These are phyloP conservation scores for Sugiyamaella pinicola DNA, from an alignment of 1,139 yeast species.

Conservation along the genomic window DNA sequence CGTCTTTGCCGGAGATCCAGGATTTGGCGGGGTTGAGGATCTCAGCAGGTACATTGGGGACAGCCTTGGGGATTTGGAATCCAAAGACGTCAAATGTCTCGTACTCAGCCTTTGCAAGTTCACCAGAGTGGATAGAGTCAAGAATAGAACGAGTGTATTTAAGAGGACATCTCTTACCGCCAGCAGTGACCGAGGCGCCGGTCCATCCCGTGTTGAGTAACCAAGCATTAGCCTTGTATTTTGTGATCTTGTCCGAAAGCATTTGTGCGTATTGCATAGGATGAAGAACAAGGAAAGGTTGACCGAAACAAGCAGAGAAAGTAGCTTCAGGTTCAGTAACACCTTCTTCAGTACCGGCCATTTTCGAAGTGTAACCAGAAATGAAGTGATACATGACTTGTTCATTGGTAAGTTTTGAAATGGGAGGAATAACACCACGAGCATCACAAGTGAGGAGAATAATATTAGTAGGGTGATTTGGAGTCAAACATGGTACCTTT, in stretches of 20 bases:
- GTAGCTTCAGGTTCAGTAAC: conserved; percentile 98
- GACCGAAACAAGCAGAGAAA: conserved; percentile 98
- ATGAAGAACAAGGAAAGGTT: conserved; percentile 96
- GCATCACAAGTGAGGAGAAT: conserved; percentile 96
- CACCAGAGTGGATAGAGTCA: conserved; percentile 93
- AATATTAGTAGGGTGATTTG: conserved; percentile 89
- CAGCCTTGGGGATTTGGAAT: conserved; percentile 79
- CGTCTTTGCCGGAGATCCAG: conserved; percentile 74
- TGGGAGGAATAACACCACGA: conserved; percentile 96
- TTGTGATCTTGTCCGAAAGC: conserved; percentile 87
- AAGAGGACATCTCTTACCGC: conserved; percentile 97
- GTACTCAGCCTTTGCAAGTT: conserved; percentile 74
- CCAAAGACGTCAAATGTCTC: conserved; percentile 87
- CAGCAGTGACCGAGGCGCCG: conserved; percentile 87
- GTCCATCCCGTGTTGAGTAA: conserved; percentile 98
- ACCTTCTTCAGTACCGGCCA: conserved; percentile 99
- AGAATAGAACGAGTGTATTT: conserved; percentile 97
- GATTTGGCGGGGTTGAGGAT: conserved; percentile 84
- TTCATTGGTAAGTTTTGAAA: conserved; percentile 87
- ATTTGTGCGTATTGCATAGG: conserved; percentile 98
- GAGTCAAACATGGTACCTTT: conserved; percentile 90
- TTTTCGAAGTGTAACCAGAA: conserved; percentile 97
- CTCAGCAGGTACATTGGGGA: conserved; percentile 81
- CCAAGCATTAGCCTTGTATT: conserved; percentile 94
- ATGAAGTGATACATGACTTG: conserved; percentile 99